Conservation (phyloP, 257 asterid species). For the Primulina huaijiensis region DNA sequence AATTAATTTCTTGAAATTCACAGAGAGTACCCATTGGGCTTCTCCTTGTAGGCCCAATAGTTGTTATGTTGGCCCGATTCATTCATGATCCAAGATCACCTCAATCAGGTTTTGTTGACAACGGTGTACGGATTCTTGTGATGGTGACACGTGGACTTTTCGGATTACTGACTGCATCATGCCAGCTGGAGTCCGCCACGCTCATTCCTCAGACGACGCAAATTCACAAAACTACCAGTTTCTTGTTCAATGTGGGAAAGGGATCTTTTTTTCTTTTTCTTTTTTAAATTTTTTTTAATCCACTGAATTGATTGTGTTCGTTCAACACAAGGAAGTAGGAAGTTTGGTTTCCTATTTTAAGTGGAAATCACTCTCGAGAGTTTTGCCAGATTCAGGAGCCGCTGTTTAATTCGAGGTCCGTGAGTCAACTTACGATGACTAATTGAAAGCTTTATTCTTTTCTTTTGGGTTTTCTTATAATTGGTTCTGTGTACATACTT, state of each 20-base stretch:
- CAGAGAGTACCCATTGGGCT: background rate
- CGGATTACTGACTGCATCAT: background rate
- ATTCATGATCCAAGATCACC: background rate
- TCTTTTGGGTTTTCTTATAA: background rate
- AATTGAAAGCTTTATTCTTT: background rate
- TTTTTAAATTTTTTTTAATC: background rate
- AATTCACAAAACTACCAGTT: background rate
- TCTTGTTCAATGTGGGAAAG: background rate
- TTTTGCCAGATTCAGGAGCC: slow-evolving; percentile 10
- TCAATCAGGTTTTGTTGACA: background rate
- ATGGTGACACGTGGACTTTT: background rate
- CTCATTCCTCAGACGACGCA: slow-evolving; percentile 8
- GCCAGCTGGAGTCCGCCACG: slow-evolving; percentile 9
- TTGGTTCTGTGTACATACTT: background rate
- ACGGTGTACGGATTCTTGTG: background rate
- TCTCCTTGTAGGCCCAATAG: background rate
- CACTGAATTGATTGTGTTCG: background rate
- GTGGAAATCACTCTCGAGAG: background rate
- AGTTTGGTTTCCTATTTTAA: background rate
- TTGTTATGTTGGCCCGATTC: background rate
- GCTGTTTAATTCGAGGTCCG: slow-evolving; percentile 19
- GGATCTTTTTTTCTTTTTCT: too few species aligned
- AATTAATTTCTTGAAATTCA: too few species aligned
- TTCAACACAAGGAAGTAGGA: background rate
- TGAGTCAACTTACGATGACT: slow-evolving; percentile 21